These are phyloP conservation scores for Thinopyrum elongatum DNA, from an alignment of 176 grass and related monocot genomes.

Conservation along the genomic window DNA sequence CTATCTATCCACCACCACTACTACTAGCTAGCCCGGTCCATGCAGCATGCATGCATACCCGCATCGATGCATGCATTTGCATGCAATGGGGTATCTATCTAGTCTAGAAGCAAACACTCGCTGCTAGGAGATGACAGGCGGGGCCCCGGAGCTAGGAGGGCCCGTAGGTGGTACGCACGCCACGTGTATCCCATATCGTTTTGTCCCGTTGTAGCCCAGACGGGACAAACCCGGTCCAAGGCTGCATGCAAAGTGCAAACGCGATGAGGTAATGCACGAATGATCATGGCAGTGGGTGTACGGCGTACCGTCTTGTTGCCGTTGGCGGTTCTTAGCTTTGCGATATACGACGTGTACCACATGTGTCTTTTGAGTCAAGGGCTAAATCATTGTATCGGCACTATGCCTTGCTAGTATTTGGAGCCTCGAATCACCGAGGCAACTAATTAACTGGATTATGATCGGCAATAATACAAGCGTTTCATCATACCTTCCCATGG, in stretches of 20 bases:
- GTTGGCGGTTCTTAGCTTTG: not conserved
- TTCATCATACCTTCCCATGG: too few species aligned
- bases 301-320: not conserved
- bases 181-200: slow-evolving; percentile 27
- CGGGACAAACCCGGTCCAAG: slow-evolving; percentile 37
- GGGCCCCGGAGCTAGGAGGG: not conserved
- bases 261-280: not conserved
- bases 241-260: slow-evolving; percentile 33
- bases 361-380: not conserved
- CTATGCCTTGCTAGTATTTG: too few species aligned
- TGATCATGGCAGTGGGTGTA: not conserved
- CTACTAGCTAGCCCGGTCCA: not conserved
- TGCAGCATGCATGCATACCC: not conserved
- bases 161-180: not conserved
- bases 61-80: not conserved
- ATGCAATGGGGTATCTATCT: not conserved
- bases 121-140: not conserved
- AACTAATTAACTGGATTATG: too few species aligned
- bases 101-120: not conserved
- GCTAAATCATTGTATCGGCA: not conserved
- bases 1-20: slow-evolving; percentile 10
- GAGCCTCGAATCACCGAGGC: too few species aligned
- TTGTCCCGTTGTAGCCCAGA: slow-evolving; percentile 23
- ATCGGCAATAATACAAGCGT: too few species aligned
- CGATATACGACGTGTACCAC: not conserved